Evolutionary conservation across 2,329 filamentous ascomycete species (phyloP).

Genomic region (Chaetomium sp.): DNA sequence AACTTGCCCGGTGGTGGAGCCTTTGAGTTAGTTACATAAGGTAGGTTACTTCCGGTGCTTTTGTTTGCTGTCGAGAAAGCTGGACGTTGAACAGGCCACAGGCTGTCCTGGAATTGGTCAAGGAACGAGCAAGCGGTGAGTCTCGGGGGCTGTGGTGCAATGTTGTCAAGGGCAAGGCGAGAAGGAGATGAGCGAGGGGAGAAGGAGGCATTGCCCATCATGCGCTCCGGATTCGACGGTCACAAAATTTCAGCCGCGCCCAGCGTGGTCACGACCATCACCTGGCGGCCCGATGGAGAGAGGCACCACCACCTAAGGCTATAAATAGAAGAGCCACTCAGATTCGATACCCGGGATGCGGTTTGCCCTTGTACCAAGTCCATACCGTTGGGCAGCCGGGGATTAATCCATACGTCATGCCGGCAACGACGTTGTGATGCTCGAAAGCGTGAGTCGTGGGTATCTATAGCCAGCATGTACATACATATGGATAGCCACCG

Average conservation of each 20-base stretch:
- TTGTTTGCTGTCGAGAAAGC: background rate
- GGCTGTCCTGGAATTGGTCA: slow-evolving; percentile 12
- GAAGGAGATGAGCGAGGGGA: background rate
- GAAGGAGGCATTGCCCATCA: background rate
- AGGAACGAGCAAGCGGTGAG: slow-evolving; percentile 8
- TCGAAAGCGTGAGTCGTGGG: background rate
- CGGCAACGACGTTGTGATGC: background rate
- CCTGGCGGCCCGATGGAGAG: slow-evolving; percentile 7
- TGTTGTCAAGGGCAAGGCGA: background rate
- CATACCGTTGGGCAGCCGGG: background rate
- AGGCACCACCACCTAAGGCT: background rate
- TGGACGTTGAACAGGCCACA: background rate
- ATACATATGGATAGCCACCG: background rate
- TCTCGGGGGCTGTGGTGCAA: background rate
- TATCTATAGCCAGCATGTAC: background rate
- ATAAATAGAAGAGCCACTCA: slow-evolving; percentile 20
- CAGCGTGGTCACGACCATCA: slow-evolving; percentile 9
- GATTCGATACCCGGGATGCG: slow-evolving; percentile 10
- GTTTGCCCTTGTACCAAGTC: slow-evolving; percentile 14
- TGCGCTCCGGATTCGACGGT: slow-evolving; percentile 3
- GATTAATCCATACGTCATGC: slow-evolving; percentile 1
- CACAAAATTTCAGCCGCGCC: slow-evolving; percentile 6
- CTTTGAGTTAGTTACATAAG: background rate
- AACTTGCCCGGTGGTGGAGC: background rate
- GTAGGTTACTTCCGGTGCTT: no score